Evolutionary conservation across 2,329 filamentous ascomycete species (phyloP).

Genomic region (Aureobasidium melanogenum): DNA sequence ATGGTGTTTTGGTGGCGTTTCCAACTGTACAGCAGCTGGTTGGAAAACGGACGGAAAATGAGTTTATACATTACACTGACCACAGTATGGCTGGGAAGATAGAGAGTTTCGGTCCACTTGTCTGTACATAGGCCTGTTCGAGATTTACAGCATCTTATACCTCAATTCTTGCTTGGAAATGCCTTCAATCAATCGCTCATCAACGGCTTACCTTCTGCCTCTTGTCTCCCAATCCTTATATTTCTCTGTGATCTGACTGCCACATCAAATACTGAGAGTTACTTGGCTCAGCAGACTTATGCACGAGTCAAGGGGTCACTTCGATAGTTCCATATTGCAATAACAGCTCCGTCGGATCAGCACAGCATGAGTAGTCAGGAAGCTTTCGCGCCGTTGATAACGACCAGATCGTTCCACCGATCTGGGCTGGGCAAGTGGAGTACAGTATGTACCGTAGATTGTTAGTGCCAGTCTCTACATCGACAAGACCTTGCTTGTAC

Average conservation of each 20-base stretch:
- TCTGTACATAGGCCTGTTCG: background rate
- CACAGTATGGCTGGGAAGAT: background rate
- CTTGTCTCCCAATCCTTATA: background rate
- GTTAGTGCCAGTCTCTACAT: background rate
- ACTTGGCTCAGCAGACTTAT: background rate
- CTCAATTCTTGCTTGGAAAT: background rate
- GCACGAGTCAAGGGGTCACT: background rate
- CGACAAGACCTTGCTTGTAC: background rate
- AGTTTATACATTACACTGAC: background rate
- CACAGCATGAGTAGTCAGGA: background rate
- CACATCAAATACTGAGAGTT: background rate
- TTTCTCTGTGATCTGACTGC: background rate
- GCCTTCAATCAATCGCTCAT: background rate
- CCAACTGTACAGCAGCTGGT: background rate
- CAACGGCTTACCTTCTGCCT: background rate
- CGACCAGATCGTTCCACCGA: background rate
- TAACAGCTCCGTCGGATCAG: background rate
- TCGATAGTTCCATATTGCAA: background rate
- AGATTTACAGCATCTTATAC: background rate
- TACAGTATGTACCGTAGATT: background rate
- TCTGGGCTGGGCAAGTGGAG: background rate
- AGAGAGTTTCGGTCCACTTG: background rate
- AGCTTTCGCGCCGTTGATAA: background rate
- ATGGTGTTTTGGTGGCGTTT: conserved; percentile 4
- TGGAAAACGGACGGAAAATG: background rate